Base-by-base conservation (phyloP, 108 stramenopile species). In the Nannochloropsis oceanica region DNA sequence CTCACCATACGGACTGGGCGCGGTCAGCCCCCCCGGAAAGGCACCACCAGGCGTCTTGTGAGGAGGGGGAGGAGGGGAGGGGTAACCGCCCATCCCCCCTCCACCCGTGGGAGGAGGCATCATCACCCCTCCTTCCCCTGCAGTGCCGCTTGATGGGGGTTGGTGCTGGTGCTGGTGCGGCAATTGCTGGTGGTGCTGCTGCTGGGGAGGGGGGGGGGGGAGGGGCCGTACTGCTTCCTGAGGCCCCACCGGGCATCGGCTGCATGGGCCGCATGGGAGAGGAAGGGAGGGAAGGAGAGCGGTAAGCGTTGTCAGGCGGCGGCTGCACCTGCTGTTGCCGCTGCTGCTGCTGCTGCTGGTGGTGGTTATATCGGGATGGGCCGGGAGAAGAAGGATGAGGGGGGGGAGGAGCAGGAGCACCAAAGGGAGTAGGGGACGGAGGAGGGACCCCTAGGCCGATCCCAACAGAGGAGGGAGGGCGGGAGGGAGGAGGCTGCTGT, bases 171-270 rank as follows among this genome's bases (percentile, higher is more conserved):
- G n/a, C n/a, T n/a, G n/a, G n/a, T n/a, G n/a, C n/a, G n/a, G n/a
- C n/a, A n/a, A n/a, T n/a, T n/a, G n/a, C n/a, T n/a, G n/a, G n/a
- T n/a, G n/a, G n/a, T n/a, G n/a, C n/a, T n/a, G n/a, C n/a, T n/a
- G n/a, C n/a, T n/a, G n/a, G n/a, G n/a, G n/a, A n/a, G n/a, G n/a
- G n/a, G n/a, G n/a, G n/a, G n/a, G n/a, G n/a, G n/a, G n/a, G n/a
- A n/a, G n/a, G n/a, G n/a, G n/a, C n/a, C 97, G 20, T 98, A 99
- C 89, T 95, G 94, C 34, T 94, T 93, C 59, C 97, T 93, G 84
- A 91, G 98, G 89, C 97, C 97, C 22, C 97, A 99, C 89, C 97
- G 99, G 13, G 97, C 99, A 2, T 92, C 96, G 22, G 97, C 96
- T 11, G 92, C 93, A 12, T 84, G 98, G 79, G 86, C 98, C n/a